A percentile compares a stretch with the other conserved stretches of the same genome.
phyloP scores from a whole-genome alignment of 1,284 basidiomycete genomes.

The Puccinia polysora region DNA sequence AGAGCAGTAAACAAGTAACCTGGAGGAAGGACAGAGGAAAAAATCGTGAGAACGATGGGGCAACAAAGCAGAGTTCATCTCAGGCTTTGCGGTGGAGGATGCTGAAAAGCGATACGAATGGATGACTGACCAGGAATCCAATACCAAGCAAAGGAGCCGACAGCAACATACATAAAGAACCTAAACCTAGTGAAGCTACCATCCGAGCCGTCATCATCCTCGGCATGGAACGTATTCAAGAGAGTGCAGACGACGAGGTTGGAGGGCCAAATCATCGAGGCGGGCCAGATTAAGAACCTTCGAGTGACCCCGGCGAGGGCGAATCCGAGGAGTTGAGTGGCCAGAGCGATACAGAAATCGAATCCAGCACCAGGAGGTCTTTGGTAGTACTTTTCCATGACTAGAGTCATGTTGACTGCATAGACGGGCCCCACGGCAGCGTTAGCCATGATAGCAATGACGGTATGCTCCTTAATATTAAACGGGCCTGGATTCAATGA shows the following conservation, averaged over 20 bases:
- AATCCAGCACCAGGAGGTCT: slow-evolving; percentile 59
- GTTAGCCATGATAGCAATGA: slow-evolving; percentile 48
- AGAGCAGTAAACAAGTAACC: slow-evolving; percentile 81
- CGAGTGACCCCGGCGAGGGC: slow-evolving; percentile 80
- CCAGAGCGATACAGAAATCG: slow-evolving; percentile 69
- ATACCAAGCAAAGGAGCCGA: slow-evolving; percentile 70
- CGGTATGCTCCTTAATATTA: slow-evolving; percentile 50
- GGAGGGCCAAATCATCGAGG: slow-evolving; percentile 96
- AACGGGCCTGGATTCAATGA: slow-evolving; percentile 49
- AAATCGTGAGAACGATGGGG: not conserved
- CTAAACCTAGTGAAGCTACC: slow-evolving; percentile 65
- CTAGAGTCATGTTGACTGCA: slow-evolving; percentile 73
- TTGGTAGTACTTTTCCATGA: slow-evolving; percentile 68
- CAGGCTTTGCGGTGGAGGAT: not conserved
- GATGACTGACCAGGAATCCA: slow-evolving; percentile 64
- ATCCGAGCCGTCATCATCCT: slow-evolving; percentile 62
- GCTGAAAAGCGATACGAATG: not conserved
- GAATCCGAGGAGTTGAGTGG: slow-evolving; percentile 86
- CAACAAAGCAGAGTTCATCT: not conserved
- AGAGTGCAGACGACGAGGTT: slow-evolving; percentile 85
- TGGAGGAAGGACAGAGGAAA: not conserved
- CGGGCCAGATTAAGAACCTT: slow-evolving; percentile 87
- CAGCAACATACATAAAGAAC: slow-evolving; percentile 69
- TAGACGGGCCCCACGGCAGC: slow-evolving; percentile 54
- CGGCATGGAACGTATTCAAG: slow-evolving; percentile 92